Percentiles rank a stretch among this genome's conserved stretches.
Conservation (phyloP, 768 basidiomycete genomes). For the Lactarius tabidus region DNA sequence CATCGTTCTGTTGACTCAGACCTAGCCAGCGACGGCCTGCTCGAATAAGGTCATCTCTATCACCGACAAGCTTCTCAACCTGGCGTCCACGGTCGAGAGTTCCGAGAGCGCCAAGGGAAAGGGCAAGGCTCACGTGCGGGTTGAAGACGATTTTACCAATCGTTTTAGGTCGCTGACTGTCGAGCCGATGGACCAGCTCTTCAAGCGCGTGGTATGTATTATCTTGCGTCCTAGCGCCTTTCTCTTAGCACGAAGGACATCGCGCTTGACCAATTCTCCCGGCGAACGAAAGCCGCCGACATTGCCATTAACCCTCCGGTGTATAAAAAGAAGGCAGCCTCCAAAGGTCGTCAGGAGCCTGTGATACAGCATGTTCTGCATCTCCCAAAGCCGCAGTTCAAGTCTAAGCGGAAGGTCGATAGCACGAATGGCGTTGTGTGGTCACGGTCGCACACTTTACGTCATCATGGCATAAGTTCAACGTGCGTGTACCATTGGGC, state of each 20-base stretch:
- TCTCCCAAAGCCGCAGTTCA: slow-evolving; percentile 77
- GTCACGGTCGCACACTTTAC: slow-evolving; percentile 62
- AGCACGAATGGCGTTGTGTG: slow-evolving; percentile 58
- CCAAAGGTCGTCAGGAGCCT: slow-evolving; percentile 49
- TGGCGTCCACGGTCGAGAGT: slow-evolving; percentile 42
- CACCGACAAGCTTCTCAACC: slow-evolving; percentile 57
- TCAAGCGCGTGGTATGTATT: slow-evolving; percentile 68
- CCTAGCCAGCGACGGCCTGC: slow-evolving; percentile 56
- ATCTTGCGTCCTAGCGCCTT: background rate
- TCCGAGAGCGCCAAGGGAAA: slow-evolving; percentile 38
- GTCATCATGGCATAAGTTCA: slow-evolving; percentile 79
- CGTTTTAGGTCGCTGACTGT: slow-evolving; percentile 73
- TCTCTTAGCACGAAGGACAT: slow-evolving; percentile 60
- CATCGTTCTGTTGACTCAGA: slow-evolving; percentile 79
- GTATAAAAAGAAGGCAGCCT: slow-evolving; percentile 34
- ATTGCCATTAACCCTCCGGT: slow-evolving; percentile 49
- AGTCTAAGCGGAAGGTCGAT: slow-evolving; percentile 56
- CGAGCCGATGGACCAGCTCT: slow-evolving; percentile 78
- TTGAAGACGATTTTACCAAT: slow-evolving; percentile 80
- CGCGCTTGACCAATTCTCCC: slow-evolving; percentile 73
- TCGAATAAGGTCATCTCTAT: slow-evolving; percentile 62
- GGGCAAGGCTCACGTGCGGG: slow-evolving; percentile 52
- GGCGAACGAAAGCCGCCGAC: slow-evolving; percentile 59
- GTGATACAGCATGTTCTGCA: slow-evolving; percentile 70
- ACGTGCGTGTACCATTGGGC: slow-evolving; percentile 78